These are phyloP conservation scores for Triticum dicoccoides DNA, from an alignment of 176 grass and related monocot genomes.

Conservation along the genomic window DNA sequence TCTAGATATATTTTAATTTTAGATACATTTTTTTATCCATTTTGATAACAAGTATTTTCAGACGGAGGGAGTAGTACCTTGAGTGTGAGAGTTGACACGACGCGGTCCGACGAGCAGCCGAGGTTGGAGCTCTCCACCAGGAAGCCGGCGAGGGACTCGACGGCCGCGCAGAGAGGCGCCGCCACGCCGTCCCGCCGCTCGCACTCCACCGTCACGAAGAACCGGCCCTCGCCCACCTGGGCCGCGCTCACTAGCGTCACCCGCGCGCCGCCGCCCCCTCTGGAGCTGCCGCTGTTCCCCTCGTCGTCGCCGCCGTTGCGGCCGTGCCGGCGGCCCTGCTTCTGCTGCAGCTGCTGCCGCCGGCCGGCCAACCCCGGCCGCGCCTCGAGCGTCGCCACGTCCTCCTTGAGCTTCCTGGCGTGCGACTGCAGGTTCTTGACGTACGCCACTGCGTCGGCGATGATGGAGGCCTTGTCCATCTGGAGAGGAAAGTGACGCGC, in stretches of 20 bases:
- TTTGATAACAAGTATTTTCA: too few species aligned
- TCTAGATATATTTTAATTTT: too few species aligned
- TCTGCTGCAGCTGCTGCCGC: constrained; percentile 17
- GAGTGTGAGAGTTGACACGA: constrained; percentile 57
- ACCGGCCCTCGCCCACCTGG: constrained; percentile 54
- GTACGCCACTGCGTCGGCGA: constrained; percentile 80
- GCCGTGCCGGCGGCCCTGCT: neutral
- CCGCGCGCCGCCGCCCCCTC: constrained; percentile 22
- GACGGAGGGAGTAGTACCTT: constrained; percentile 32
- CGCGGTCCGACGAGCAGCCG: constrained; percentile 33
- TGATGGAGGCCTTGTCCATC: constrained; percentile 98
- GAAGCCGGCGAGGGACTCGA: constrained; percentile 66
- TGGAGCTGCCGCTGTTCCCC: neutral
- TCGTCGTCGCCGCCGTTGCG: neutral
- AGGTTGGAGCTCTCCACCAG: constrained; percentile 68
- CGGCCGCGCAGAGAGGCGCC: constrained; percentile 57
- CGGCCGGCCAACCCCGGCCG: neutral
- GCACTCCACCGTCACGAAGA: constrained; percentile 72
- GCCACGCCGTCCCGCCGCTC: constrained; percentile 40
- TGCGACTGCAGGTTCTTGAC: constrained; percentile 65
- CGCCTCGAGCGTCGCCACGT: constrained; percentile 62
- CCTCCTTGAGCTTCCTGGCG: constrained; percentile 58
- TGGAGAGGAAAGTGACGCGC: constrained; percentile 7
- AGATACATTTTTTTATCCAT: too few species aligned
- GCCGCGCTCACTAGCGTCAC: constrained; percentile 39